phyloP scores from a whole-genome alignment of 768 basidiomycete species.

The Strobilomyces confusus region DNA sequence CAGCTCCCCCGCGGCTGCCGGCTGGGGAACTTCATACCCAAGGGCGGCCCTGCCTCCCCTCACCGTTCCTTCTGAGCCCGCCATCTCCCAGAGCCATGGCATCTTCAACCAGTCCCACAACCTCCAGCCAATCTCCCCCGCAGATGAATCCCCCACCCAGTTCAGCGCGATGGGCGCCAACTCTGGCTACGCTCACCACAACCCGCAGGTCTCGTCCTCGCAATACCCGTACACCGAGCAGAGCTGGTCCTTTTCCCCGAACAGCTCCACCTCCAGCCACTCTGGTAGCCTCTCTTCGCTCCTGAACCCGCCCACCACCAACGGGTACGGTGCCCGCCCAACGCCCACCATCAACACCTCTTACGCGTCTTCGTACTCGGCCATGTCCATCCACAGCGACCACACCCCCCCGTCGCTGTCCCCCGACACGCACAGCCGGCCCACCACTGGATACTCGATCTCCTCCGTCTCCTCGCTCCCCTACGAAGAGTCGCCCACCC shows the following conservation, averaged over 20 bases:
- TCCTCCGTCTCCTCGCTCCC: conserved; percentile 75
- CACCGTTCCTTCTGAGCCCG: conserved; percentile 74
- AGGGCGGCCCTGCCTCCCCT: conserved; percentile 73
- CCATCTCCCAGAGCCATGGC: conserved; percentile 51
- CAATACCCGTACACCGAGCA: conserved; percentile 65
- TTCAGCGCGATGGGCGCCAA: conserved; percentile 39
- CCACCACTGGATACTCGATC: conserved; percentile 82
- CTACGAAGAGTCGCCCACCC: conserved; percentile 54
- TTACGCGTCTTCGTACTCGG: conserved; percentile 63
- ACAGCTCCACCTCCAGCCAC: conserved; percentile 56
- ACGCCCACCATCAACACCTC: conserved; percentile 70
- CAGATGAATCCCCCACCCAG: conserved; percentile 61
- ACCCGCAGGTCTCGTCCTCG: conserved; percentile 40
- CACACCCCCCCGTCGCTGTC: conserved; percentile 70
- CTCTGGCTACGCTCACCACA: conserved; percentile 31
- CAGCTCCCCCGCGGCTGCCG: conserved; percentile 50
- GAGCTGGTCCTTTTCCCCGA: conserved; percentile 48
- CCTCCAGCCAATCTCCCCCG: conserved; percentile 64
- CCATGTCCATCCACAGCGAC: conserved; percentile 62
- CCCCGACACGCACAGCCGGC: conserved; percentile 68
- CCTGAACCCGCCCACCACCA: conserved; percentile 59
- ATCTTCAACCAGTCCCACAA: conserved; percentile 57
- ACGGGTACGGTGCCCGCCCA: conserved; percentile 46
- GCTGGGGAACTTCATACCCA: conserved; percentile 59
- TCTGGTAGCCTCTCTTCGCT: conserved; percentile 75